Evolutionary conservation across 2,329 filamentous ascomycete genomes (phyloP).

Genomic region (Waltergamsia citrina): DNA sequence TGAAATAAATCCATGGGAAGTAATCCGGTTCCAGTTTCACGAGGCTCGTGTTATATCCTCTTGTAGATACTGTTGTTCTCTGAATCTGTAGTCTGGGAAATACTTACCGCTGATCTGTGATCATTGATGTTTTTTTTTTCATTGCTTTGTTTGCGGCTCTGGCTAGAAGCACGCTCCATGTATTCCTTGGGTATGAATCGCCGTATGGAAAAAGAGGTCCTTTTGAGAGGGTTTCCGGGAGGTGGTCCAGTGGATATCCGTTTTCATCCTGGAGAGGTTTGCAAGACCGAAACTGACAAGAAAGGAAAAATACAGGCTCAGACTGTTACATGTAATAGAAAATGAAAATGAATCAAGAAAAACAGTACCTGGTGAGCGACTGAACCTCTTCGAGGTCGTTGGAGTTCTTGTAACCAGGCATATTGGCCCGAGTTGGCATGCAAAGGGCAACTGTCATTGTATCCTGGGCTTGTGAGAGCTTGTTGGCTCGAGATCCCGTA

Average conservation of each 20-base stretch:
- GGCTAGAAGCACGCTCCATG: too few relatives aligned
- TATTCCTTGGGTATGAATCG: conserved; percentile 1
- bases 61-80: background rate
- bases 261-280: conserved; percentile 1
- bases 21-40: too few relatives aligned
- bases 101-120: conserved; percentile 3
- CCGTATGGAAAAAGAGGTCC: background rate
- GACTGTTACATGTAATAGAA: conserved; percentile 16
- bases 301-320: conserved; percentile 7
- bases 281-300: conserved; percentile 9
- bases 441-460: conserved; percentile 39
- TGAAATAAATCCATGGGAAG: background rate
- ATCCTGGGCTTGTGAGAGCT: conserved; percentile 21
- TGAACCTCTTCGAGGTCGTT: conserved; percentile 50
- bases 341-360: conserved; percentile 32
- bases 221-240: background rate
- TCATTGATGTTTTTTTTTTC: conserved; percentile 1
- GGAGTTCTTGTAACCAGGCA: conserved; percentile 43
- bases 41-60: background rate
- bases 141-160: conserved; percentile 3
- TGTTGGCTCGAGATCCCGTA: conserved; percentile 17
- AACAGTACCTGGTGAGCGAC: conserved; percentile 53
- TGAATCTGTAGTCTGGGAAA: background rate
- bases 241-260: conserved; percentile 1
- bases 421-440: conserved; percentile 35